phyloP scores from a whole-genome alignment of 1,284 basidiomycete genomes.

The Neotropicomus parvogracilis region DNA sequence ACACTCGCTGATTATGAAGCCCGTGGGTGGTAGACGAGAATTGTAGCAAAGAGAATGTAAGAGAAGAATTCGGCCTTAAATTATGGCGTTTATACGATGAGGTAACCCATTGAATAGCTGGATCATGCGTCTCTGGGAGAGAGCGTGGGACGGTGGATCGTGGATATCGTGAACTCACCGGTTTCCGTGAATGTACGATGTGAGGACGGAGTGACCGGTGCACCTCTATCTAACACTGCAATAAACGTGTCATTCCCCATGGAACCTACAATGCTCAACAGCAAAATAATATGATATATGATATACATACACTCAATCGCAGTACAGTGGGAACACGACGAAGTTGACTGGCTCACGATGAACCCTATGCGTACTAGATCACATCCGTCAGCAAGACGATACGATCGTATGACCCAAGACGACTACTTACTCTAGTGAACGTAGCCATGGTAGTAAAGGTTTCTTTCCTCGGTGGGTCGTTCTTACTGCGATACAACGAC shows the following conservation, averaged over 20 bases:
- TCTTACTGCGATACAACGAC: conserved; percentile 58
- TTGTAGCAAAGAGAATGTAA: too few relatives aligned
- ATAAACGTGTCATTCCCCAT: not conserved
- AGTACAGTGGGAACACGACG: conserved; percentile 4
- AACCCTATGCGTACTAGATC: conserved; percentile 20
- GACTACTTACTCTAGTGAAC: conserved; percentile 68
- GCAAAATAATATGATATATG: not conserved
- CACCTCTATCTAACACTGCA: too few relatives aligned
- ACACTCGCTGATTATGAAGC: conserved; percentile 41
- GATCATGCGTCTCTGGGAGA: too few relatives aligned
- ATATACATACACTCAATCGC: conserved; percentile 13
- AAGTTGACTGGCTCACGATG: not conserved
- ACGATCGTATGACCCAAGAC: not conserved
- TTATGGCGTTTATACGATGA: too few relatives aligned
- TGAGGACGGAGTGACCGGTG: too few relatives aligned
- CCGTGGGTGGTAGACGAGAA: conserved; percentile 32
- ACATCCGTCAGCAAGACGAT: conserved; percentile 3
- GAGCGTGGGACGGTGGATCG: too few relatives aligned
- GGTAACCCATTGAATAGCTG: too few relatives aligned
- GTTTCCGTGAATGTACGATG: too few relatives aligned
- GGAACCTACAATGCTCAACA: not conserved
- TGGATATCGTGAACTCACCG: too few relatives aligned
- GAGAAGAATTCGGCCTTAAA: not conserved
- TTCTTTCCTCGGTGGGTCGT: conserved; percentile 57
- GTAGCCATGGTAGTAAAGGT: conserved; percentile 82